These are phyloP conservation scores for Phialemoniopsis sp. DNA, from an alignment of 2,329 filamentous ascomycete genomes.

Conservation along the genomic window DNA sequence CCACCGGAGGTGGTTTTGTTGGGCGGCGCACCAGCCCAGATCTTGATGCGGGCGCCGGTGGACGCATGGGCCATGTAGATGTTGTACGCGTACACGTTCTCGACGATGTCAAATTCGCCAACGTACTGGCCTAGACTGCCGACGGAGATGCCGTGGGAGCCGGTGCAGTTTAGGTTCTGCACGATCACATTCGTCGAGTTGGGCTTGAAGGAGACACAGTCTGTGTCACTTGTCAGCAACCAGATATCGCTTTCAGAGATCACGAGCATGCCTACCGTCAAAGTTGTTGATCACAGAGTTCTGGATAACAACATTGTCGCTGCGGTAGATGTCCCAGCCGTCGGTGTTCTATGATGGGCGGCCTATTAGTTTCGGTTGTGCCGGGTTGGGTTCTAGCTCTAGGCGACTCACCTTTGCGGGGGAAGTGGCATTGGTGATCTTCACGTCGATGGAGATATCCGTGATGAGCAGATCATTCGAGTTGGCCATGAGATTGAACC, in stretches of 20 bases:
- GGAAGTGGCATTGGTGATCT: too few species aligned
- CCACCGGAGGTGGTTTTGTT: too few species aligned
- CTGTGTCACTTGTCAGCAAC: too few species aligned
- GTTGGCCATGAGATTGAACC: constrained; percentile 50
- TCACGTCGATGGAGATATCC: constrained; percentile 47
- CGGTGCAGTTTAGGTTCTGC: constrained; percentile 55
- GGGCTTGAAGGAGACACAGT: constrained; percentile 62
- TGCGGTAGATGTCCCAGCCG: constrained; percentile 59
- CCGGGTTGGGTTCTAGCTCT: too few species aligned
- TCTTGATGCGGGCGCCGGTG: constrained; percentile 61
- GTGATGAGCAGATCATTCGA: constrained; percentile 48
- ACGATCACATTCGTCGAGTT: constrained; percentile 58
- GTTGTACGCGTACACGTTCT: constrained; percentile 51
- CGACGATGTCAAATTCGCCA: constrained; percentile 51
- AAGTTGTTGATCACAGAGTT: constrained; percentile 54
- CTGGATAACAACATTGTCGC: constrained; percentile 46
- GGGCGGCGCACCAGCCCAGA: constrained; percentile 34
- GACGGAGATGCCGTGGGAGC: constrained; percentile 58
- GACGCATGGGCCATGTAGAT: constrained; percentile 18
- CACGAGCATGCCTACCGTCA: too few species aligned
- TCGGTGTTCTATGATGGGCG: constrained; percentile 71
- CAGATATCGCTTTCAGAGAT: too few species aligned
- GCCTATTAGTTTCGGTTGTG: too few species aligned
- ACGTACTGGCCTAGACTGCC: constrained; percentile 57
- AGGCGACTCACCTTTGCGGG: too few species aligned